Evolutionary conservation across 176 grass and related monocot genomes (phyloP), one percentile per base, ranked within the genome.

Genomic region (Bromus sterilis): DNA sequence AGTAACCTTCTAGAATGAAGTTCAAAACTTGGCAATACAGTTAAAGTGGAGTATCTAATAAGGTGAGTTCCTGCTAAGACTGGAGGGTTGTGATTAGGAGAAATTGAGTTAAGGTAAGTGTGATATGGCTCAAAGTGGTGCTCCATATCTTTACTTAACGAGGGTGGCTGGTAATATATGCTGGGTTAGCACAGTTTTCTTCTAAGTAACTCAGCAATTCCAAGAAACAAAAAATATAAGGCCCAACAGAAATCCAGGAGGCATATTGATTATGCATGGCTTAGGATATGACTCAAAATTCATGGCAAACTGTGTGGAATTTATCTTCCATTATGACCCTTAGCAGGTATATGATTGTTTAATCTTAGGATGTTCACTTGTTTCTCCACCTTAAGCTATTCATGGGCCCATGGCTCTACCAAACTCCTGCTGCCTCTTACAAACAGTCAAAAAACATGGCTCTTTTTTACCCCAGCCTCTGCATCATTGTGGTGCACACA

Each of bases 381-480:
- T 37, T 85, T 37, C 31, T 34, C 23, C 39, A 60, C 3, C 39
- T 26, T 9, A 42, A 43, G 49, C 11, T 58, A 71, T 53, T n/a
- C n/a, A n/a, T n/a, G n/a, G n/a, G n/a, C 62, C 68, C 43, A 78
- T 69, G 69, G 74, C 5, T 72, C 30, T 53, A 62, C 15, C 11
- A 41, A 85, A 31, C 11, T 78, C 25, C 32, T 68, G 28, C 82
- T 60, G 76, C 60, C 48, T 77, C 34, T 77, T 9, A 53, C n/a
- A 64, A 75, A 72, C 5, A 37, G 53, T 32, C 9, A 16, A 34
- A 44, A 68, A 14, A 9, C 39, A 85, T 71, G n/a, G n/a, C n/a
- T n/a, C n/a, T n/a, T n/a, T n/a, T n/a, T n/a, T n/a, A n/a, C n/a
- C n/a, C 42, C 42, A 4, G 42, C 13, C 4, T 44, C 13, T 44